phyloP scores from a whole-genome alignment of 129 eudicot genomes.

The Ambrosia trifida region DNA sequence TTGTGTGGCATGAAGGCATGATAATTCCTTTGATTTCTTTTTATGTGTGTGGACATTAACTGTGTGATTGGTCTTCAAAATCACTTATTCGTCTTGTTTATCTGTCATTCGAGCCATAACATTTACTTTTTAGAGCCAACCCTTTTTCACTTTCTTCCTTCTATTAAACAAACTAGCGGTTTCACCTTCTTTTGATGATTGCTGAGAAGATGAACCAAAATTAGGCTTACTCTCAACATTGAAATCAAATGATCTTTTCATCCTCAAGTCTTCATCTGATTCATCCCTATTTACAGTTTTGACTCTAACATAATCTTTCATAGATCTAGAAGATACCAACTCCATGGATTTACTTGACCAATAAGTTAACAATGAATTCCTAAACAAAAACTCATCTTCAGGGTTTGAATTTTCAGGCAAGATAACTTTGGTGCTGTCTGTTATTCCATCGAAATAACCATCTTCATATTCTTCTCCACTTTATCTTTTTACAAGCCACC shows the following conservation, averaged over 20 bases:
- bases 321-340: constrained; percentile 25
- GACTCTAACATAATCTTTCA: constrained; percentile 23
- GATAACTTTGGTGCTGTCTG: constrained; percentile 13
- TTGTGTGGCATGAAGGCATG: constrained; percentile 63
- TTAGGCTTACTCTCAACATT: constrained; percentile 38
- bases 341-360: constrained; percentile 23
- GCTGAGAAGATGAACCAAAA: constrained; percentile 40
- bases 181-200: constrained; percentile 39
- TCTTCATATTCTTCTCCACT: constrained; percentile 41
- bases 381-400: constrained; percentile 32
- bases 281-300: constrained; percentile 45
- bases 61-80: constrained; percentile 20
- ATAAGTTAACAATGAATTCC: constrained; percentile 36
- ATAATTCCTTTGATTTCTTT: constrained; percentile 65
- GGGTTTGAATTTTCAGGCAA: constrained; percentile 26
- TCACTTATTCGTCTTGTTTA: constrained; percentile 31
- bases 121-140: constrained; percentile 62
- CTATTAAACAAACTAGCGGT: constrained; percentile 17
- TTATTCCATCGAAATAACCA: constrained; percentile 24
- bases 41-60: constrained; percentile 53
- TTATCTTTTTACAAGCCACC: constrained; percentile 35
- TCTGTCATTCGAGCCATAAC: constrained; percentile 39
- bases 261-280: constrained; percentile 31
- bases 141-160: constrained; percentile 51
- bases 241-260: constrained; percentile 38